Evolutionary conservation across 177 flowering plant species (phyloP), one percentile per base, ranked within the genome.

Genomic region (Viscum album): DNA sequence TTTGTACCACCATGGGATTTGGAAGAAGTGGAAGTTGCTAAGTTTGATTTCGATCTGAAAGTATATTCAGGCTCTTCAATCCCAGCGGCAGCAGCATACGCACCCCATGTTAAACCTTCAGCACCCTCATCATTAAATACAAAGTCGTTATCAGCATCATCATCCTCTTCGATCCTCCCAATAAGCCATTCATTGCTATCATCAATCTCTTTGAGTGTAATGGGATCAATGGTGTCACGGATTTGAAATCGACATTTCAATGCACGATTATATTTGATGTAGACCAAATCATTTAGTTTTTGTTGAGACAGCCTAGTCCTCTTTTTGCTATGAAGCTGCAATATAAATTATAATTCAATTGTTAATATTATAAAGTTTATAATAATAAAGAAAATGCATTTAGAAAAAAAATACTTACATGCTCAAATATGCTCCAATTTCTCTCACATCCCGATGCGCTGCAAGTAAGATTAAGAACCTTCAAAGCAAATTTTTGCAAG

Each of bases 271-370:
- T 7, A 60, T 28, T 60, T 60, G 34, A 60, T 33, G 26, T 11
- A 60, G n/a, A 60, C 64, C 64, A 60, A 60, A 28, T 60, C 64
- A 60, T 60, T 60, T 24, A 60, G 19, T 2, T 24, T 12, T 33
- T 60, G 64, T 33, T 60, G 64, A 2, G 64, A 31, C 35, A 60
- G 21, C 31, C 31, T 60, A 60, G n/a, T 60, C 21, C 64, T 60
- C 21, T 24, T 60, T 60, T 60, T 60, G 29, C 64, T 60, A 33
- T 60, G 64, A 60, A 60, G 33, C 64, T 60, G 64, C 64, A 60
- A 60, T 21, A 37, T 37, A 13, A 45, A 45, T 45, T 45, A 15
- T 8, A 39, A 8, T 8, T 8, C 45, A 39, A 39, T 8, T 39
- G 45, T 8, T 8, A 39, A 39, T 8, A 8, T 8, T 39, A 8